Conservation (phyloP, 2,329 filamentous ascomycete species). For the Fusarium chaquense region DNA sequence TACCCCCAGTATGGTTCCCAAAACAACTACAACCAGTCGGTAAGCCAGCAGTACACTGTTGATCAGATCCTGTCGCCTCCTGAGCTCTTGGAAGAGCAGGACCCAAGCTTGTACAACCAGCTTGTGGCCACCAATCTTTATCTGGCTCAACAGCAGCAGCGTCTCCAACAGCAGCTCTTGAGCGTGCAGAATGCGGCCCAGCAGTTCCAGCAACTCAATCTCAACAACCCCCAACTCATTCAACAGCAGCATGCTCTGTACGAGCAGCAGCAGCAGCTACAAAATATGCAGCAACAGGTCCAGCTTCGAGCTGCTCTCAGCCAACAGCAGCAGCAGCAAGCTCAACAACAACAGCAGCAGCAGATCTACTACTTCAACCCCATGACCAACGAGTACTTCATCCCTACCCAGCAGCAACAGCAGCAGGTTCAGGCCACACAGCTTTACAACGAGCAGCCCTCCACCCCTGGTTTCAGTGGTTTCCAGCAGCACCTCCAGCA, state of each 20-base stretch:
- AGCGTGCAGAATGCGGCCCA: constrained; percentile 85
- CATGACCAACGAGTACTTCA: constrained; percentile 85
- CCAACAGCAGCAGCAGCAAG: constrained; percentile 56
- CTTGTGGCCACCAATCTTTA: constrained; percentile 92
- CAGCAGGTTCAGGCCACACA: constrained; percentile 58
- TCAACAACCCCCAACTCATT: constrained; percentile 65
- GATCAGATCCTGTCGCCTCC: constrained; percentile 91
- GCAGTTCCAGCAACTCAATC: constrained; percentile 81
- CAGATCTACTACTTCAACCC: constrained; percentile 84
- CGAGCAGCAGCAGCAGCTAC: constrained; percentile 58
- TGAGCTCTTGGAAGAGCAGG: constrained; percentile 78
- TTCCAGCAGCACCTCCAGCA: constrained; percentile 61
- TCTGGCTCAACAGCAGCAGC: constrained; percentile 93
- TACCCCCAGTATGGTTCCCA: constrained; percentile 61
- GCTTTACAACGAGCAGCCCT: constrained; percentile 59
- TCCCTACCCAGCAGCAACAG: constrained; percentile 72
- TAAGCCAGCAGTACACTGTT: constrained; percentile 73
- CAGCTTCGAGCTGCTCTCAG: constrained; percentile 53
- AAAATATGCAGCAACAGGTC: constrained; percentile 57
- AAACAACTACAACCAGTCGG: constrained; percentile 50
- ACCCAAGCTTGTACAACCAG: constrained; percentile 88
- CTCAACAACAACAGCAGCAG: constrained; percentile 60
- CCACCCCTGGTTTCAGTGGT: constrained; percentile 51
- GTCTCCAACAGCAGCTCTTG: constrained; percentile 91
- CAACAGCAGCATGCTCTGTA: constrained; percentile 63